Base-by-base conservation (phyloP, 164 flowering plant genomes). In the Magnolia kwangsiensis region DNA sequence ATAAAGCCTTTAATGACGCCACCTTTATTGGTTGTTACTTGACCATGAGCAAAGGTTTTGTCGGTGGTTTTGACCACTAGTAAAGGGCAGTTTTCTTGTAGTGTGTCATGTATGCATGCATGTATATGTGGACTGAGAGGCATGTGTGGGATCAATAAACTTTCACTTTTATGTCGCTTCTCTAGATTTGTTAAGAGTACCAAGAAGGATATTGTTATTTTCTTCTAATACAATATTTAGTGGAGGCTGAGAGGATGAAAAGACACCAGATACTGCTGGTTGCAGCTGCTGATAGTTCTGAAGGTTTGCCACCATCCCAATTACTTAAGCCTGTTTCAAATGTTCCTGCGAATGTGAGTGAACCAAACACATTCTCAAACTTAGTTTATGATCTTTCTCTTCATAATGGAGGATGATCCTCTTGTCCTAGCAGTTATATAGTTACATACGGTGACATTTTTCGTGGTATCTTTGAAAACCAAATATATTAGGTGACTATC, bases 251-350 rank as follows among this genome's bases (percentile, higher is more conserved):
- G 77, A 84, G 73, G 74, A 51, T 55, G 21, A 72, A 73, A 64
- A 78, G 78, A 61, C 89, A 84, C 78, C 90, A 75, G 37, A 84
- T 95, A 67, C 80, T 95, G 63, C 80, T 95, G 76, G 86, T 95
- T 84, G 97, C 95, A 75, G 84, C 91, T 82, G 89, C 96, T 76
- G 93, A 91, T 66, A 88, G 84, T 78, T 79, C 87, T 79, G 97
- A 93, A 81, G 96, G 96, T 74, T 82, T 95, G 70, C 92, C 97
- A 59, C 82, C 94, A 63, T 76, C 89, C 13, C 91, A 87, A 74
- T 86, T 86, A 7, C 86, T 95, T 75, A 87, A 85, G 73, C 79
- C 75, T 75, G 76, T 86, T 79, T 77, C 90, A 74, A 83, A 88
- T 45, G 81, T 82, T 75, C 83, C 85, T 63, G 76, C 80, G 49